Base-by-base conservation (phyloP, 345 rosid genomes). In the Boechera stricta region DNA sequence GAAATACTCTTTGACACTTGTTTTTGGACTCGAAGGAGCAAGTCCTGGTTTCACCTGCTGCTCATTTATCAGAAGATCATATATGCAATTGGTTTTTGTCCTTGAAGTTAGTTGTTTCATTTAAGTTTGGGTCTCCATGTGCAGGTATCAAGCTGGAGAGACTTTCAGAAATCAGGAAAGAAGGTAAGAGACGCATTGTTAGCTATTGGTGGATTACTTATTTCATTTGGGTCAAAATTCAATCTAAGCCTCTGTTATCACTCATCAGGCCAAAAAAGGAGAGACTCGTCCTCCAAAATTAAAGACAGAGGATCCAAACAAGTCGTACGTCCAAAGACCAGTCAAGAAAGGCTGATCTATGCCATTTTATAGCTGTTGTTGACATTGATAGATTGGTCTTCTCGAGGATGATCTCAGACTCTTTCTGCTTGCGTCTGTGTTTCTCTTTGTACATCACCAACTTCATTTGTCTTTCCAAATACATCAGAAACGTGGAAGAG, bases 261-360 rank as follows among this genome's bases (percentile, higher is more conserved):
- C 38, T 63, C 38, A 12, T 75, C 87, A 89, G 97, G 94, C 84
- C 21, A 92, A 95, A 79, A 95, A 92, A 71, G 97, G 98, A 77
- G 98, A 92, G 75, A 85, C 83, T 11, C 91, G 97, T 3, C 97
- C 99, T 10, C 99, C 99, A 3, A 92, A 95, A 77, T 87, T 92
- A 62, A 95, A 95, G 90, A 95, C 98, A 0, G 98, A 95, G 83
- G 99, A 95, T 85, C 99, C 99, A 16, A 95, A 92, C 84, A 91
- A 92, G 80, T 91, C 98, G 5, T 92, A 95, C 59, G 97, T 95
- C 67, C 99, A 92, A 69, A 87, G 97, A 82, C 99, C 99, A 1
- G 91, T 89, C 45, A 92, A 95, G 82, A 84, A 90, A 79, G 96
- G 91, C 64, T 95, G 80, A 84, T 60, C 41, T 73, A 65, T 42